Evolutionary conservation across 352 stramenopile genomes (phyloP), one percentile per base, ranked within the genome.

Genomic region (Pythium dissotocum): DNA sequence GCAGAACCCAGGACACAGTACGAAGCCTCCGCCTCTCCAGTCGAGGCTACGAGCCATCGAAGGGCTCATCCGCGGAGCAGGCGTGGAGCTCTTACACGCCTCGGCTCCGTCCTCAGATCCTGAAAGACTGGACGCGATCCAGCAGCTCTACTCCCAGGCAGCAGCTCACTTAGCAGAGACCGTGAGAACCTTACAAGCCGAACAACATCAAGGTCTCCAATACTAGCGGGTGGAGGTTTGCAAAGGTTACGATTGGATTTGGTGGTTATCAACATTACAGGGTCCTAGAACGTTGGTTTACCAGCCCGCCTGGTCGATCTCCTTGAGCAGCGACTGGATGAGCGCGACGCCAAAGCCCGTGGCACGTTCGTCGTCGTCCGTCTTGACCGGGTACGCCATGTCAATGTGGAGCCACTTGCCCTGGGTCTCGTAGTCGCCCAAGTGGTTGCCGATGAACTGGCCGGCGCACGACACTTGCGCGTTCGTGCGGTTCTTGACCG

Each of bases 361-460:
- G 14, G 89, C 93, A 49, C 89, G 77, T 57, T 91, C 88, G 52
- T 86, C 84, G 63, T 91, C 89, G 58, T 77, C 76, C 3, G 81
- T 88, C 64, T 77, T 80, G 46, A 82, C 83, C 6, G 96, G 96
- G 71, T 85, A 97, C 30, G 93, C 95, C 91, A 99, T 98, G 72
- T 99, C 97, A 24, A 98, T 85, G 80, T 99, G 97, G 51, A 98
- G 69, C 95, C 97, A 99, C 52, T 85, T 80, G 61, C 84, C 90
- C 14, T 77, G 81, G 13, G 85, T 73, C 66, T 97, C 91, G 61
- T 82, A 91, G 14, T 86, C 80, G 60, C 91, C 85, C 49, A 99
- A 71, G 79, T 99, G 94, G 70, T 94, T 94, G 64, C 88, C 95
- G 66, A 99, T 97, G 67, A 99, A 99, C 75, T 99, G 93, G 26